Conservation (phyloP, 2,329 filamentous ascomycete species). For the Talaromyces sp. region DNA sequence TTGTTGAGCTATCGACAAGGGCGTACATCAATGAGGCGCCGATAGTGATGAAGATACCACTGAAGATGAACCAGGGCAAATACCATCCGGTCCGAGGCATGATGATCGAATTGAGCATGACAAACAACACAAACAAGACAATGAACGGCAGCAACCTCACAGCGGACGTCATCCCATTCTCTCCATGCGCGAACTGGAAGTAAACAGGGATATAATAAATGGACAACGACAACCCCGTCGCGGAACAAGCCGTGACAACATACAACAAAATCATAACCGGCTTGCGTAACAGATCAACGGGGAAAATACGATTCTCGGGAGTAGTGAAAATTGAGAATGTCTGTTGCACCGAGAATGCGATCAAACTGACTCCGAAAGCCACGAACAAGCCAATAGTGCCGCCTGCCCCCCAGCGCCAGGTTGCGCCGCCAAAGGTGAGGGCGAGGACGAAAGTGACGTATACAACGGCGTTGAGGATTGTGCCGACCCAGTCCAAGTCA, state of each 20-base stretch:
- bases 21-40: conserved; percentile 27
- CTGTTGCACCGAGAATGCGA: conserved; percentile 47
- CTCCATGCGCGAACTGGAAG: conserved; percentile 51
- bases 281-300: neutral
- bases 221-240: neutral
- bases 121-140: conserved; percentile 29
- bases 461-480: conserved; percentile 43
- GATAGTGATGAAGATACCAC: conserved; percentile 26
- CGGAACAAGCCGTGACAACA: neutral
- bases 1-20: conserved; percentile 21
- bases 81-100: conserved; percentile 27
- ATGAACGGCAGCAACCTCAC: conserved; percentile 28
- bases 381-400: conserved; percentile 50
- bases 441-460: conserved; percentile 47
- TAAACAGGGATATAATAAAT: conserved; percentile 56
- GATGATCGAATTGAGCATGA: conserved; percentile 26
- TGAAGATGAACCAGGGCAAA: conserved; percentile 29
- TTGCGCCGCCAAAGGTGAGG: conserved; percentile 51
- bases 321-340: conserved; percentile 11
- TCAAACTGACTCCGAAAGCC: conserved; percentile 45
- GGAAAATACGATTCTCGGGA: conserved; percentile 2
- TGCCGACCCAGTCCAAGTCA: conserved; percentile 18
- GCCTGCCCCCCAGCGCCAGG: conserved; percentile 50
- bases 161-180: conserved; percentile 33
- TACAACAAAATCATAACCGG: conserved; percentile 9